Percentiles rank a stretch among this genome's conserved stretches.
These are phyloP conservation scores for Tephrocybe sp. DNA, from an alignment of 768 basidiomycete genomes.

Conservation along the genomic window DNA sequence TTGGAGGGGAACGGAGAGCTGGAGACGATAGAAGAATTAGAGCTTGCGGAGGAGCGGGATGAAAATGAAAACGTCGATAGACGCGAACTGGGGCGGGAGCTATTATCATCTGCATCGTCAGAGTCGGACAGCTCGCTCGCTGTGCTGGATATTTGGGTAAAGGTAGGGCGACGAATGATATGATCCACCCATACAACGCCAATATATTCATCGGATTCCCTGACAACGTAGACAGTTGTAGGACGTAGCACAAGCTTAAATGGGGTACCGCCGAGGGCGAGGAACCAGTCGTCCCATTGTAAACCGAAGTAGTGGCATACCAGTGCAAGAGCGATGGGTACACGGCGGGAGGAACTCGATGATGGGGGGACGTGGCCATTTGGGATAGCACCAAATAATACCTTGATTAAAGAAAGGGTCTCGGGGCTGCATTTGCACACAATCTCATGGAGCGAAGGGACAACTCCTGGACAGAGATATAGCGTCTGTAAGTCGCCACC, in stretches of 20 bases:
- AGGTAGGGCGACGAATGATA: slow-evolving; percentile 6
- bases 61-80: slow-evolving; percentile 30
- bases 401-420: neutral
- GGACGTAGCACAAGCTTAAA: slow-evolving; percentile 33
- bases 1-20: slow-evolving; percentile 4
- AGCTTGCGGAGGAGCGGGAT: slow-evolving; percentile 29
- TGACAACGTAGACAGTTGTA: slow-evolving; percentile 22
- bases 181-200: slow-evolving; percentile 26
- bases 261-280: slow-evolving; percentile 28
- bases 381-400: neutral
- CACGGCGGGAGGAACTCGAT: neutral
- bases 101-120: slow-evolving; percentile 18
- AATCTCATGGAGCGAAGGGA: slow-evolving; percentile 27
- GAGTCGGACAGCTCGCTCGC: slow-evolving; percentile 9
- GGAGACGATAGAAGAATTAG: slow-evolving; percentile 23
- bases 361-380: neutral
- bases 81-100: slow-evolving; percentile 39
- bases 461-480: slow-evolving; percentile 23
- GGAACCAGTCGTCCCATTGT: slow-evolving; percentile 35
- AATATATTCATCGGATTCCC: slow-evolving; percentile 22
- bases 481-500: slow-evolving; percentile 10
- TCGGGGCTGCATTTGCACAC: neutral
- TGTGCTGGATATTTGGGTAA: slow-evolving; percentile 1
- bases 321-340: slow-evolving; percentile 29
- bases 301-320: slow-evolving; percentile 32